phyloP scores from a whole-genome alignment of 192 early-diverging fungal species.

The Pilaira anomala region DNA sequence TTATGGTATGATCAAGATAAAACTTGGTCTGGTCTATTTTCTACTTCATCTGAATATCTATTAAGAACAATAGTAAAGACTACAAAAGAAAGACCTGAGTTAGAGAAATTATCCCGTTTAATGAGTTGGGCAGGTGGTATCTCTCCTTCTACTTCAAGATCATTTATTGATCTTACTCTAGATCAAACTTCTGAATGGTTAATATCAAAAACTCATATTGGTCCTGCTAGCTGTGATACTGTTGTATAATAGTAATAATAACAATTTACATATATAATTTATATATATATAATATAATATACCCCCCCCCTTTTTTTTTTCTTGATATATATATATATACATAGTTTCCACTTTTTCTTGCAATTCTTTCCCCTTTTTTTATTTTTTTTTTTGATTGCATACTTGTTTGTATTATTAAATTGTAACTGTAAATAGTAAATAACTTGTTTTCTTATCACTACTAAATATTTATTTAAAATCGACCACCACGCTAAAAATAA shows the following conservation, averaged over 20 bases:
- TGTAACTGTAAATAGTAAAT: no score
- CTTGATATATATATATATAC: no score
- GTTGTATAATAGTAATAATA: no score
- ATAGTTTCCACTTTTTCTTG: background rate
- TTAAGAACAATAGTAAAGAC: conserved; percentile 5
- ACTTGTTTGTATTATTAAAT: no score
- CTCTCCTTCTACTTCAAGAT: background rate
- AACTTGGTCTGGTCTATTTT: background rate
- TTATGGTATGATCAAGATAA: background rate
- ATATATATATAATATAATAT: no score
- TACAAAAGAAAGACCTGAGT: conserved; percentile 8
- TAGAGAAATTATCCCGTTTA: background rate
- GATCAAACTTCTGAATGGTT: conserved; percentile 19
- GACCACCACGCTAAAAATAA: conserved; percentile 6
- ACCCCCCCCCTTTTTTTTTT: no score
- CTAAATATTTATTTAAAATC: conserved; percentile 3
- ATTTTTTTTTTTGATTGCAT: background rate
- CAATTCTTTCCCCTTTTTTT: background rate
- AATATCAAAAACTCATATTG: conserved; percentile 5
- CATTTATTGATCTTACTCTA: background rate
- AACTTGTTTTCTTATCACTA: no score
- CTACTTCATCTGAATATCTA: background rate
- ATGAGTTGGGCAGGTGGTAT: conserved; percentile 13
- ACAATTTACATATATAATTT: no score
- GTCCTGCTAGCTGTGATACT: background rate